Evolutionary conservation across 306 rosid genomes (phyloP).

Genomic region (Neltuma alba): DNA sequence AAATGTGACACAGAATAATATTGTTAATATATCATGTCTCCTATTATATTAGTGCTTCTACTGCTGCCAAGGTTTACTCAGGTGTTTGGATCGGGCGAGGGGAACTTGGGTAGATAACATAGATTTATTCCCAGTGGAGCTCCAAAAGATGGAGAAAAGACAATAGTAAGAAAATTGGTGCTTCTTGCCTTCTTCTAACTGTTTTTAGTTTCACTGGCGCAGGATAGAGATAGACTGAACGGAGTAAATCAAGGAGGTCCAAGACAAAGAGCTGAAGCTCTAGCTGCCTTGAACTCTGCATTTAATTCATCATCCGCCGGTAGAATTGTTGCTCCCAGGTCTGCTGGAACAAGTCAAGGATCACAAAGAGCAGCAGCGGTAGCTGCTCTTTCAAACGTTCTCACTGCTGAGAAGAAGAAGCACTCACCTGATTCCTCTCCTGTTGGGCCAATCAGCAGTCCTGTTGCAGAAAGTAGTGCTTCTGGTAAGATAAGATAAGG

Average conservation of each 20-base stretch:
- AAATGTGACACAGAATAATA: neutral
- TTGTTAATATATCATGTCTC: neutral
- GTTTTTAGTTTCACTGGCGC: conserved; percentile 39
- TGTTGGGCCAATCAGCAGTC: conserved; percentile 52
- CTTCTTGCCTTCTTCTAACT: conserved; percentile 28
- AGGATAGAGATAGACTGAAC: conserved; percentile 81
- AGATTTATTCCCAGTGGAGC: neutral
- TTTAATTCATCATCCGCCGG: conserved; percentile 68
- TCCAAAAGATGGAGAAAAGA: neutral
- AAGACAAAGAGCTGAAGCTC: conserved; percentile 98
- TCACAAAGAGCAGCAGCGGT: conserved; percentile 99
- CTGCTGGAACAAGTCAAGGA: conserved; percentile 66
- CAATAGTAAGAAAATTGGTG: neutral
- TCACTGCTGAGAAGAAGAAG: conserved; percentile 86
- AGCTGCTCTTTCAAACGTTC: conserved; percentile 95
- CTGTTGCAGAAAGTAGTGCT: conserved; percentile 57
- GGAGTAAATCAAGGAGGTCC: conserved; percentile 74
- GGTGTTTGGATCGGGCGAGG: neutral
- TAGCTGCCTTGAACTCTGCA: conserved; percentile 90
- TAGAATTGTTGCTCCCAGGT: conserved; percentile 50
- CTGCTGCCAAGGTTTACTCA: neutral
- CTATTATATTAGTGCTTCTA: neutral
- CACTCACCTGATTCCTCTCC: conserved; percentile 75
- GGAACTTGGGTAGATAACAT: neutral
- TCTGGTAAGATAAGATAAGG: conserved; percentile 59